Percentiles rank a stretch among this genome's conserved stretches.
Evolutionary conservation across 257 asterid species (phyloP).

Genomic region (Primulina huaijiensis): DNA sequence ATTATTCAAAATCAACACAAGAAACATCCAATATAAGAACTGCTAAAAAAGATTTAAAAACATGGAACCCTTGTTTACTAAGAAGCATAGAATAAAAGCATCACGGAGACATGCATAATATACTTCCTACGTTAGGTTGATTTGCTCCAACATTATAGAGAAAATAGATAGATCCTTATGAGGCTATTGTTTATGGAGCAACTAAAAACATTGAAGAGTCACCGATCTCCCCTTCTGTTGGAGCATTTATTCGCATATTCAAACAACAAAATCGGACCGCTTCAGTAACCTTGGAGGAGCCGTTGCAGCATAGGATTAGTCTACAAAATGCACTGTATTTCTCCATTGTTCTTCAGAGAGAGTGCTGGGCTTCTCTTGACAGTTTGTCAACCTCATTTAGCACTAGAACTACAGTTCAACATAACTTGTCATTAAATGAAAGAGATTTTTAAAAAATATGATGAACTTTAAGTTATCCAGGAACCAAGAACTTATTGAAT

Average conservation of each 20-base stretch:
- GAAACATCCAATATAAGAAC: not conserved
- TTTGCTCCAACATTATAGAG: not conserved
- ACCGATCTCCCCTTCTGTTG: constrained; percentile 76
- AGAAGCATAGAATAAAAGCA: not conserved
- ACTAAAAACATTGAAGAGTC: constrained; percentile 5
- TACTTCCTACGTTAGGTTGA: constrained; percentile 1
- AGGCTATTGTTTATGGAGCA: not conserved
- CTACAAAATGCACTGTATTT: constrained; percentile 93
- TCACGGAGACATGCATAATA: not conserved
- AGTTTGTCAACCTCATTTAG: constrained; percentile 96
- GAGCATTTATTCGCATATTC: constrained; percentile 84
- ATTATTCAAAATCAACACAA: not conserved
- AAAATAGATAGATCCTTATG: not conserved
- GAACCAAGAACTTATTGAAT: not conserved
- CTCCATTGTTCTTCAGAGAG: constrained; percentile 99
- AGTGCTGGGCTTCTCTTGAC: constrained; percentile 98
- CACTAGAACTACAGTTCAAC: constrained; percentile 58
- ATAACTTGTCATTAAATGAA: constrained; percentile 27
- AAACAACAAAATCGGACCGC: constrained; percentile 98
- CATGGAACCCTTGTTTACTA: not conserved
- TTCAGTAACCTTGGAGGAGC: constrained; percentile 96
- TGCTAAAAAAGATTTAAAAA: not conserved
- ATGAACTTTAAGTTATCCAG: not conserved
- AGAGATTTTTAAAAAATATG: constrained; percentile 22
- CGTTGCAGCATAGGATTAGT: constrained; percentile 87